Conservation (phyloP, 805 yeast species). For the Sugiyamaella boreocaroliniensis region DNA sequence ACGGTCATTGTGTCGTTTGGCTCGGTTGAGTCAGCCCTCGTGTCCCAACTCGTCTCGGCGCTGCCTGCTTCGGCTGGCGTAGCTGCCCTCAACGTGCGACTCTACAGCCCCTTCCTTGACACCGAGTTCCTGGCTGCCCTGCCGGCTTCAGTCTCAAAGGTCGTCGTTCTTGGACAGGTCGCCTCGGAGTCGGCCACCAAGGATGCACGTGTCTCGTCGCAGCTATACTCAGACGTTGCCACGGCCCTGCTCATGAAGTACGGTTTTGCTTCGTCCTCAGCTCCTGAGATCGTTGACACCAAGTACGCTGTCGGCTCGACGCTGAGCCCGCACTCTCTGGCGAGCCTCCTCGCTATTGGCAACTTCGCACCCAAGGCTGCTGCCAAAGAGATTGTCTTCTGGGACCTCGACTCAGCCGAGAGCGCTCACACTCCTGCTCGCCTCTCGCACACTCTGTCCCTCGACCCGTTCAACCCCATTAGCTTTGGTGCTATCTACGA, state of each 20-base stretch:
- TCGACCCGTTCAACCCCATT: conserved; percentile 44
- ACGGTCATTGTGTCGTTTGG: conserved; percentile 82
- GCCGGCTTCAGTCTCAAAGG: conserved; percentile 50
- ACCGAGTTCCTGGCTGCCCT: conserved; percentile 51
- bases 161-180: conserved; percentile 64
- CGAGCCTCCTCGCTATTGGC: conserved; percentile 17
- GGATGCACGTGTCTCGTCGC: conserved; percentile 32
- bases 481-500: conserved; percentile 62
- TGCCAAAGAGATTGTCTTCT: conserved; percentile 40
- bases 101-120: conserved; percentile 73
- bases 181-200: conserved; percentile 29
- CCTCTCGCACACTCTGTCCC: conserved; percentile 62
- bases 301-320: conserved; percentile 24
- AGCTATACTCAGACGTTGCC: conserved; percentile 63
- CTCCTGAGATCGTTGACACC: conserved; percentile 29
- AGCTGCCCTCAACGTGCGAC: conserved; percentile 66
- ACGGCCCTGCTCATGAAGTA: conserved; percentile 53
- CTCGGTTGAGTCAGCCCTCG: conserved; percentile 53
- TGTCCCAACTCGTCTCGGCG: conserved; percentile 40
- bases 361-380: conserved; percentile 24
- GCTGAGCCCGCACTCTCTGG: conserved; percentile 8
- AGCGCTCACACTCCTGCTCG: conserved; percentile 52
- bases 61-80: conserved; percentile 36
- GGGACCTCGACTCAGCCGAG: conserved; percentile 61
- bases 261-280: conserved; percentile 18